A percentile compares a stretch with the other conserved stretches of the same genome.
phyloP scores from a whole-genome alignment of 441 rosid species.

The Syzygium malaccense region DNA sequence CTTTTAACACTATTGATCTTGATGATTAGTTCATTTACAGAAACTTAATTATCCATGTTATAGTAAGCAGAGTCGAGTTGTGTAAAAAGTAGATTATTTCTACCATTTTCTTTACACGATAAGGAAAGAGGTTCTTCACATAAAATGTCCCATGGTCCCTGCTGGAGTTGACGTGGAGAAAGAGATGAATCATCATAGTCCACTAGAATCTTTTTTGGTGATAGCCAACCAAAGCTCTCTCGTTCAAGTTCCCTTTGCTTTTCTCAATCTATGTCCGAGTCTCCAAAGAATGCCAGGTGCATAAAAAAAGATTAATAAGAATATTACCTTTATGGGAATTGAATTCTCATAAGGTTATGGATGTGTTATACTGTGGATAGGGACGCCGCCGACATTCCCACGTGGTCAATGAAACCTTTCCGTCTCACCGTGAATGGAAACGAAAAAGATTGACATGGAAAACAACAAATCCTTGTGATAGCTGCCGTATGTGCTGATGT shows the following conservation, averaged over 20 bases:
- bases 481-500: neutral
- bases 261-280: neutral
- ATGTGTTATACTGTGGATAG: neutral
- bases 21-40: neutral
- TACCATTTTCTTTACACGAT: neutral
- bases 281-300: neutral
- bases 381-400: neutral
- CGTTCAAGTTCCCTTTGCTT: neutral
- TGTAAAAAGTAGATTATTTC: neutral
- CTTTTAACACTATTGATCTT: neutral
- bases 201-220: neutral
- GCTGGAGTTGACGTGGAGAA: neutral
- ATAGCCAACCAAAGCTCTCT: neutral
- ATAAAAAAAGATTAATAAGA: neutral
- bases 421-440: neutral
- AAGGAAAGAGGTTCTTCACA: neutral
- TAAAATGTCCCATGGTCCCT: neutral
- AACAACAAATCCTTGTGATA: neutral
- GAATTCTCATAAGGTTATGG: neutral
- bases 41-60: neutral
- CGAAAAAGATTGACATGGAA: neutral
- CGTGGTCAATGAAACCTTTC: neutral
- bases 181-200: neutral
- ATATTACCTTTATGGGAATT: neutral
- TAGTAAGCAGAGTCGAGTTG: neutral